Base-by-base conservation (phyloP, 225 moss, liverwort and hornwort genomes). In the Physcomitrellopsis africana region DNA sequence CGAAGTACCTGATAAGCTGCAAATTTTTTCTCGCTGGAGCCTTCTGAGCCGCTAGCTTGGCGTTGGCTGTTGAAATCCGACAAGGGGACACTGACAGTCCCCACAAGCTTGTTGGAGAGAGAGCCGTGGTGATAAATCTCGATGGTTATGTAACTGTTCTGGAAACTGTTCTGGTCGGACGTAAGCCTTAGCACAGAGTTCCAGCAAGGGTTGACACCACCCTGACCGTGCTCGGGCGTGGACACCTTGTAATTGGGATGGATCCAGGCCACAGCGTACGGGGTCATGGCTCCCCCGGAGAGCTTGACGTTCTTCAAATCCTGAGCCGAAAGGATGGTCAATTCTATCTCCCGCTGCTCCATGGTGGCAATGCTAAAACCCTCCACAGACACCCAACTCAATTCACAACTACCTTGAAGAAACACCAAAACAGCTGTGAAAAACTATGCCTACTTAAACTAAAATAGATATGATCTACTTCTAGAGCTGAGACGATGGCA, bases 191-290 rank as follows among this genome's bases (percentile, higher is more conserved):
- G 13, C 52, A 51, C 69, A 17, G 63, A 63, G 45, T 91, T 81
- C 89, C 89, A 89, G 10, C 64, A 37, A 10, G 89, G 91, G 11
- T 72, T 80, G 2, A 55, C n/a, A 11, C 82, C 84, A 10, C 86
- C 84, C 7, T 82, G 29, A 0, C 16, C 11, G 16, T 76, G 70
- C 57, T 71, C 78, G 32, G 19, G 57, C 7, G 91, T 77, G n/a
- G 42, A 23, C 70, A 52, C 72, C 76, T 79, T 84, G 27, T 22
- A 60, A 55, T 73, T 68, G 49, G 68, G 20, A 59, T 79, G 45
- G 51, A 91, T 53, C 76, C 78, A 89, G 23, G 82, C 82, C 32
- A 78, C 71, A 0, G 60, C 89, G 41, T 86, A 91, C 0, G 84
- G 80, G 15, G 57, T 66, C 83, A 88, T 88, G 74, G 82, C 77